Conservation (phyloP, 257 asterid genomes). For the Ligustrum vulgare region DNA sequence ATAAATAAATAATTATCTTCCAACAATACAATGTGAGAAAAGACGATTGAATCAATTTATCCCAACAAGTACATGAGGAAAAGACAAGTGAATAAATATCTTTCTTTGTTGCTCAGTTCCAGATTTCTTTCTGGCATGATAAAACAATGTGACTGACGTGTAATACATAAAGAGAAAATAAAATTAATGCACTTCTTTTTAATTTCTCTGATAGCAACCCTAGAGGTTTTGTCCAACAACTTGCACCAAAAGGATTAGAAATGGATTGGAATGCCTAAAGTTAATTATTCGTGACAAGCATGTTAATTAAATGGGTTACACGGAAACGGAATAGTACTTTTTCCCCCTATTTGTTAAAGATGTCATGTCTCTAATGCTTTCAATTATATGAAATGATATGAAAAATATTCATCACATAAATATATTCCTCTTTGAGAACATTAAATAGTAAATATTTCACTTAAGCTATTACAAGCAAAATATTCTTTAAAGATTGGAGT, state of each 20-base stretch:
- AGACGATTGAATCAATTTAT: background rate
- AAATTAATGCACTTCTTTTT: constrained; percentile 4
- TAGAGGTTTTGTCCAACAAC: constrained; percentile 45
- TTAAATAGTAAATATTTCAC: too few relatives aligned
- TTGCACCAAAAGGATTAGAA: constrained; percentile 21
- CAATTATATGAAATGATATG: background rate
- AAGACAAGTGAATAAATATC: constrained; percentile 29
- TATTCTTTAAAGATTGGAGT: too few relatives aligned
- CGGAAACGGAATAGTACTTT: background rate
- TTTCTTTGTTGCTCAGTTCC: constrained; percentile 30
- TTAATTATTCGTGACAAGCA: constrained; percentile 14
- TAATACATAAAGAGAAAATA: constrained; percentile 31
- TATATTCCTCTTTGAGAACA: too few relatives aligned
- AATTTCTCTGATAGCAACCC: constrained; percentile 36
- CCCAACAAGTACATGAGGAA: constrained; percentile 25
- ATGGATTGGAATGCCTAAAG: background rate
- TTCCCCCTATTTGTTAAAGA: background rate
- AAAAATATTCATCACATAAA: too few relatives aligned
- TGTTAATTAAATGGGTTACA: background rate
- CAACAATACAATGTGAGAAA: background rate
- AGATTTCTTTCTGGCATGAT: constrained; percentile 23
- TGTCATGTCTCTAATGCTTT: background rate
- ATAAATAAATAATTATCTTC: background rate
- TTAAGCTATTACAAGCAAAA: too few relatives aligned
- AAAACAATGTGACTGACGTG: constrained; percentile 36